Conservation (phyloP, 2,329 filamentous ascomycete species). For the Epichloe gansuensis region DNA sequence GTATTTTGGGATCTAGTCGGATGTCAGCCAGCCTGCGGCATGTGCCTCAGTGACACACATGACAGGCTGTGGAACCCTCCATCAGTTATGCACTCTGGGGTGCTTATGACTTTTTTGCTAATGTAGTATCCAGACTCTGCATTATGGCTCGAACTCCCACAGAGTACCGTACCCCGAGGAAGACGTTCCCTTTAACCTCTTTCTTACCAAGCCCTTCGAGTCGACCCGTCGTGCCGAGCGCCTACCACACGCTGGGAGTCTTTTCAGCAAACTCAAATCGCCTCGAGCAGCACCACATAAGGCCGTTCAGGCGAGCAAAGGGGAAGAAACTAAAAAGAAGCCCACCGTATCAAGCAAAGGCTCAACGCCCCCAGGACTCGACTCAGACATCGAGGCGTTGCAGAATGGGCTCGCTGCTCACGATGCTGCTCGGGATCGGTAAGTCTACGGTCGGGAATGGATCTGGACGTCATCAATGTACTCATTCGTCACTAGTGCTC, state of each 20-base stretch:
- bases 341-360: slow-evolving; percentile 19
- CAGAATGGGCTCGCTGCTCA: slow-evolving; percentile 28
- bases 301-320: slow-evolving; percentile 19
- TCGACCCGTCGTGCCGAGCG: slow-evolving; percentile 32
- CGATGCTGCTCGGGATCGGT: slow-evolving; percentile 24
- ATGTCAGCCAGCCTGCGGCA: not conserved
- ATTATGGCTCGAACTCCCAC: slow-evolving; percentile 39
- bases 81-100: not conserved
- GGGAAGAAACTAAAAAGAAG: slow-evolving; percentile 18
- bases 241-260: slow-evolving; percentile 37
- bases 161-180: slow-evolving; percentile 31
- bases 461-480: slow-evolving; percentile 3
- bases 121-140: slow-evolving; percentile 31
- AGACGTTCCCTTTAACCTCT: slow-evolving; percentile 42
- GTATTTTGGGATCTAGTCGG: slow-evolving; percentile 1
- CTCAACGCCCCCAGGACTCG: slow-evolving; percentile 27
- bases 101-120: not conserved
- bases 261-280: slow-evolving; percentile 31
- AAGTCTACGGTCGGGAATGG: slow-evolving; percentile 8
- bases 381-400: slow-evolving; percentile 37
- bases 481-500: slow-evolving; percentile 21
- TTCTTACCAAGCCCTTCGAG: slow-evolving; percentile 38
- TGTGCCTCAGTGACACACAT: not conserved
- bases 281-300: slow-evolving; percentile 9
- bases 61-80: slow-evolving; percentile 7